A percentile compares a stretch with the other conserved stretches of the same genome.
These are phyloP conservation scores for Lepidium africanum DNA, from an alignment of 345 rosid genomes.

Conservation along the genomic window DNA sequence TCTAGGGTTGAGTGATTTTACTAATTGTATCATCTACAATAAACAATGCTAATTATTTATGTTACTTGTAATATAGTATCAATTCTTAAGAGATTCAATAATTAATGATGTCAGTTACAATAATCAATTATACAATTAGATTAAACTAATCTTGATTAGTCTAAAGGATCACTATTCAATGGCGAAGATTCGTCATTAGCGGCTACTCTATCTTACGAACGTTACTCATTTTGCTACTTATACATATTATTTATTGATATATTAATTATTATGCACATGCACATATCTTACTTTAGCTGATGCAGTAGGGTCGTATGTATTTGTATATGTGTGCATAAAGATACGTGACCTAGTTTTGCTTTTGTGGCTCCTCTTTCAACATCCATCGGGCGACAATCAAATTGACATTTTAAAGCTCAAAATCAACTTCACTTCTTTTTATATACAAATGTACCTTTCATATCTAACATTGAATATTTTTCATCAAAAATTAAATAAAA, in stretches of 20 bases:
- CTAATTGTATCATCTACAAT: too few species aligned
- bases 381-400: not conserved
- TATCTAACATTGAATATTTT: slow-evolving; percentile 1
- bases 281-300: not conserved
- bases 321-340: slow-evolving; percentile 2
- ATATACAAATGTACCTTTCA: slow-evolving; percentile 3
- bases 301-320: not conserved
- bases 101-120: too few species aligned
- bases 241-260: not conserved
- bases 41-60: too few species aligned
- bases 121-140: too few species aligned
- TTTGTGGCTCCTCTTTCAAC: not conserved
- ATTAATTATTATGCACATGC: not conserved
- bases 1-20: too few species aligned
- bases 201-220: not conserved
- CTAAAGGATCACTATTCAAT: not conserved
- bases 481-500: not conserved
- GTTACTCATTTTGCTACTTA: not conserved
- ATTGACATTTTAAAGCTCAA: not conserved
- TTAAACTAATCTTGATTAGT: not conserved
- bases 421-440: not conserved
- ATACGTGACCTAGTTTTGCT: slow-evolving; percentile 14
- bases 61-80: too few species aligned
- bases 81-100: too few species aligned
- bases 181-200: not conserved